phyloP scores from a whole-genome alignment of 106 monocot genomes.

The Dendrobium catenatum region DNA sequence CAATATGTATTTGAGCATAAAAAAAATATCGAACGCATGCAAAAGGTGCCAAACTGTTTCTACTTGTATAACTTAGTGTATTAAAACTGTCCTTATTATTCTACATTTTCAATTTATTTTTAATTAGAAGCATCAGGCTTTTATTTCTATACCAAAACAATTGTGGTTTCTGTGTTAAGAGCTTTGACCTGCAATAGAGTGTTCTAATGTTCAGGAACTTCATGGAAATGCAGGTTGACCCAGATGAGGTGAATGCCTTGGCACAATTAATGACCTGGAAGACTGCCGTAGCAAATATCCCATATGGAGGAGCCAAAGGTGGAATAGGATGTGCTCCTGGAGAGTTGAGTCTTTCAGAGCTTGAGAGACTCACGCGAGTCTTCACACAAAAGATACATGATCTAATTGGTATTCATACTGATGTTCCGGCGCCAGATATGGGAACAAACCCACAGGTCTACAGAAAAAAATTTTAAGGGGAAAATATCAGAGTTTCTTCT shows the following conservation, averaged over 20 bases:
- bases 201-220: not conserved
- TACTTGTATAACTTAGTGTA: too few relatives aligned
- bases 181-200: not conserved
- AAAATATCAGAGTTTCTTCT: not conserved
- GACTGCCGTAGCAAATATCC: constrained; percentile 92
- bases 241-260: constrained; percentile 90
- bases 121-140: not conserved
- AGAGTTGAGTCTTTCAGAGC: constrained; percentile 65
- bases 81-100: too few relatives aligned
- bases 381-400: constrained; percentile 94
- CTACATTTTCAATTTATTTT: not conserved
- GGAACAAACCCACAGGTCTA: constrained; percentile 69
- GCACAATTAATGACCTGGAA: constrained; percentile 95
- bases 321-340: constrained; percentile 82
- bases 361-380: constrained; percentile 70
- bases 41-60: too few relatives aligned
- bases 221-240: constrained; percentile 56
- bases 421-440: constrained; percentile 94
- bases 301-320: constrained; percentile 93
- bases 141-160: not conserved
- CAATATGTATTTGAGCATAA: too few relatives aligned
- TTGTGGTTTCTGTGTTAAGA: not conserved
- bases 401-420: constrained; percentile 76
- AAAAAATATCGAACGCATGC: too few relatives aligned
- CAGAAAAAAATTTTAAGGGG: not conserved